Conservation (phyloP, 2,329 filamentous ascomycete genomes). For the Talaromyces pinophilus region DNA sequence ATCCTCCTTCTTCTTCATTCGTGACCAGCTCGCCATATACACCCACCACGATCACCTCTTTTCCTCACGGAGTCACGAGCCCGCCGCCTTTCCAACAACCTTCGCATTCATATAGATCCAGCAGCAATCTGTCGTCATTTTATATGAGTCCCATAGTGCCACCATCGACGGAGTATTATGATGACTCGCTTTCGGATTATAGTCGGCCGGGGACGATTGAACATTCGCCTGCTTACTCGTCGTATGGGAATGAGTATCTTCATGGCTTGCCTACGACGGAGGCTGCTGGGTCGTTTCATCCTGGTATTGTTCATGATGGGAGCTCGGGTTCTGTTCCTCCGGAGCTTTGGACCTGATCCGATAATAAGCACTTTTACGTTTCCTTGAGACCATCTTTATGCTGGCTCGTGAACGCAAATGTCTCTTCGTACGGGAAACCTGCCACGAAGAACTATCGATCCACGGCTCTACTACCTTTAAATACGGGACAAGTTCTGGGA, state of each 20-base stretch:
- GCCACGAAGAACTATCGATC: background rate
- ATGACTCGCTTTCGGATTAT: constrained; percentile 36
- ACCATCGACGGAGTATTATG: constrained; percentile 38
- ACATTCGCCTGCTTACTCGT: constrained; percentile 42
- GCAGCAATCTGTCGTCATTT: constrained; percentile 37
- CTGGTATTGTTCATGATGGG: constrained; percentile 36
- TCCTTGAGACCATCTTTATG: too few species aligned
- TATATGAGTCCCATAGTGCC: constrained; percentile 38
- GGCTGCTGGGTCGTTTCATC: constrained; percentile 31
- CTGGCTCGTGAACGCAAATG: too few species aligned
- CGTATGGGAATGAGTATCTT: constrained; percentile 39
- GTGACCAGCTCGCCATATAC: constrained; percentile 43
- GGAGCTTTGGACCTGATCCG: constrained; percentile 39
- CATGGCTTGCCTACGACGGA: constrained; percentile 34
- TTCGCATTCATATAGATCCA: constrained; percentile 36
- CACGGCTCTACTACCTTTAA: background rate
- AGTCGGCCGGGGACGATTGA: constrained; percentile 34
- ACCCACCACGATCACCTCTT: constrained; percentile 45
- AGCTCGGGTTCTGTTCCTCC: constrained; percentile 37
- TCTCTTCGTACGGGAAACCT: too few species aligned
- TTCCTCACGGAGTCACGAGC: constrained; percentile 35
- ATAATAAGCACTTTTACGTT: too few species aligned
- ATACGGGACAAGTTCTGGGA: background rate
- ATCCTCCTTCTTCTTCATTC: constrained; percentile 36
- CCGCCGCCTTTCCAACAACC: constrained; percentile 38